Conservation (phyloP, 768 basidiomycete genomes). For the Obba rivulosa region DNA sequence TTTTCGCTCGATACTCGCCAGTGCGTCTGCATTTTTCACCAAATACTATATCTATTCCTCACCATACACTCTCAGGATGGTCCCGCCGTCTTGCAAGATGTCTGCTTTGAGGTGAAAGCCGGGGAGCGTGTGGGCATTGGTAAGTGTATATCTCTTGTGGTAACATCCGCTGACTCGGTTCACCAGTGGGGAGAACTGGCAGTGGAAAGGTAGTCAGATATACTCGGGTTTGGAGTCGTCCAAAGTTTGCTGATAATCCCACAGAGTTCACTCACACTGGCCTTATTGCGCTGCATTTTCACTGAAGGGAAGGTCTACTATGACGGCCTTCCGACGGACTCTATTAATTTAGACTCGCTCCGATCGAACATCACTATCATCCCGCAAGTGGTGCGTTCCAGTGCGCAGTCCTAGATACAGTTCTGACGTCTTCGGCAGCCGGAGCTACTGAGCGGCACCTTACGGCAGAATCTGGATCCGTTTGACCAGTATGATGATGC, state of each 20-base stretch:
- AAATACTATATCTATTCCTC: neutral
- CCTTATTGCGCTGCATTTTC: conserved; percentile 50
- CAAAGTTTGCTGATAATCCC: neutral
- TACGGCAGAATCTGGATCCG: conserved; percentile 58
- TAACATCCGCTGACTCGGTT: neutral
- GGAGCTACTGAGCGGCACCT: conserved; percentile 48
- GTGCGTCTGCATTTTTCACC: conserved; percentile 1
- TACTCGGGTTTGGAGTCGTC: conserved; percentile 1
- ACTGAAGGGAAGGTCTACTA: conserved; percentile 49
- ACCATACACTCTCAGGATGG: conserved; percentile 31
- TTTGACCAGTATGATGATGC: conserved; percentile 52
- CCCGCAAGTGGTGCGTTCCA: conserved; percentile 43
- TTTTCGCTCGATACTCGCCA: conserved; percentile 34
- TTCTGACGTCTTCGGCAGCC: conserved; percentile 23
- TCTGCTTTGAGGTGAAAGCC: conserved; percentile 46
- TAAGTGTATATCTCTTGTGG: neutral
- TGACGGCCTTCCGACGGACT: conserved; percentile 41
- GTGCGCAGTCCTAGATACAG: neutral
- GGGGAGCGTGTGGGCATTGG: conserved; percentile 56
- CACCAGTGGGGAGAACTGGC: conserved; percentile 47
- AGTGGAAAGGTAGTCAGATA: conserved; percentile 38
- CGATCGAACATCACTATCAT: conserved; percentile 55
- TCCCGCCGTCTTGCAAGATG: conserved; percentile 47
- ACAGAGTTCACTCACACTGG: conserved; percentile 45
- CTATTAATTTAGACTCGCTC: conserved; percentile 49